phyloP scores from a whole-genome alignment of 2,329 filamentous ascomycete genomes.

The Nakataea oryzae region DNA sequence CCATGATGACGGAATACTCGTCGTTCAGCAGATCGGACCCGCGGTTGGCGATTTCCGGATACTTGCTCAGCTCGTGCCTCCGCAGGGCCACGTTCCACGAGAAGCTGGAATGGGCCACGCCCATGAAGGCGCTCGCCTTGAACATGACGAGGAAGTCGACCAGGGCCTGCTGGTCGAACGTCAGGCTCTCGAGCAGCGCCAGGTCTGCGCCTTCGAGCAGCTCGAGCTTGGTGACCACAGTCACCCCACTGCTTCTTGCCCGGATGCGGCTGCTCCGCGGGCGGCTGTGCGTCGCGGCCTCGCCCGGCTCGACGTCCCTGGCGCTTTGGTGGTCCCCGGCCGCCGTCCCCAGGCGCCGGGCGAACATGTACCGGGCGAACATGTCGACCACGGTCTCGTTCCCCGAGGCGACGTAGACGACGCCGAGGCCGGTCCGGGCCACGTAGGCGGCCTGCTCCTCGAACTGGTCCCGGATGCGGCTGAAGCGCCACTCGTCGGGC shows the following conservation, averaged over 20 bases:
- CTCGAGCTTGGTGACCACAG: conserved; percentile 20
- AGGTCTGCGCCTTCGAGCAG: conserved; percentile 13
- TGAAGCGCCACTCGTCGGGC: conserved; percentile 18
- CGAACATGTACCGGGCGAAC: conserved; percentile 11
- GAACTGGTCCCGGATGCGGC: conserved; percentile 19
- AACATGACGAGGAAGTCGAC: conserved; percentile 22
- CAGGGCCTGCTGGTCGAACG: conserved; percentile 22
- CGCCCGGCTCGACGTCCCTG: background rate
- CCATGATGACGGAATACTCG: conserved; percentile 21
- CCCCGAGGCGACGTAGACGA: conserved; percentile 19
- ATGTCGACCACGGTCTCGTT: conserved; percentile 16
- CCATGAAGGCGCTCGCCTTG: conserved; percentile 21
- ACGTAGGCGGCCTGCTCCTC: conserved; percentile 17
- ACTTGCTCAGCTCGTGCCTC: conserved; percentile 20
- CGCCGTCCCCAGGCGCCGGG: conserved; percentile 1
- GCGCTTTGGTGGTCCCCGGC: background rate
- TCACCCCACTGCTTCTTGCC: conserved; percentile 8
- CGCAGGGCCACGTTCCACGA: conserved; percentile 21
- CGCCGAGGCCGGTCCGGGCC: conserved; percentile 11
- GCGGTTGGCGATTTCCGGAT: conserved; percentile 14
- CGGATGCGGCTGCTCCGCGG: background rate
- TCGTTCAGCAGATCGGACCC: conserved; percentile 19
- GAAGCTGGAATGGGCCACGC: conserved; percentile 21
- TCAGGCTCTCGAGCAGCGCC: conserved; percentile 12
- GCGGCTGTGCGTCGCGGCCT: background rate